Evolutionary conservation across 768 basidiomycete genomes (phyloP), one percentile per base, ranked within the genome.

Genomic region (Pholiota microspora): DNA sequence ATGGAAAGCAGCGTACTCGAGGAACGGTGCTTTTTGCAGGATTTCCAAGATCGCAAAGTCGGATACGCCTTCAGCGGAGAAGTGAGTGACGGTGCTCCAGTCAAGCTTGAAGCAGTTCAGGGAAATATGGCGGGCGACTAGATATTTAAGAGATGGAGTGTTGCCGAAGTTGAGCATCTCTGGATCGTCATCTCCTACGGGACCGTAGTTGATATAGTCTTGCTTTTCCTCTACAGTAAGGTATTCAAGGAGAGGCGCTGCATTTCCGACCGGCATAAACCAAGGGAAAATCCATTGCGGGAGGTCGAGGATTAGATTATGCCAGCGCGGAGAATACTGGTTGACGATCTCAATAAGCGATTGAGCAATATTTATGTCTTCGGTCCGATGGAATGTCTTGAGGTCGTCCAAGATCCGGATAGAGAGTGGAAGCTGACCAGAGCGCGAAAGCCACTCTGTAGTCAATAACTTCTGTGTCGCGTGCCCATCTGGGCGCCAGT

Each of bases 361-460:
- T n/a, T 35, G 38, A 16, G 32, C n/a, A 2, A 29, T 4, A 9
- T 10, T 12, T 3, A 51, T 51, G 24, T 51, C 51, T 24, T 31
- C 40, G 23, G 15, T 31, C 16, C 28, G 51, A 8, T 44, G 51
- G 27, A n/a, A n/a, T n/a, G n/a, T n/a, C n/a, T 7, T 15, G 3
- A 25, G 5, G 27, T 44, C 16, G 27, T 42, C 38, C 4, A 51
- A 16, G 16, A 51, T 16, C 7, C 51, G 40, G 16, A 51, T 51
- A 4, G 51, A 51, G 13, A 59, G 53, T 1, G 53, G 53, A n/a
- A 59, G 54, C n/a, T 48, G n/a, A 13, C 45, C 42, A 7, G 54
- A 40, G 1, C 58, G 49, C 10, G 29, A 36, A 12, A 59, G 54
- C 54, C 54, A 55, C 7, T 55, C 58, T 7, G 28, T 16, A 0